Evolutionary conservation across 306 rosid genomes (phyloP).

Genomic region (Casuarina glauca): DNA sequence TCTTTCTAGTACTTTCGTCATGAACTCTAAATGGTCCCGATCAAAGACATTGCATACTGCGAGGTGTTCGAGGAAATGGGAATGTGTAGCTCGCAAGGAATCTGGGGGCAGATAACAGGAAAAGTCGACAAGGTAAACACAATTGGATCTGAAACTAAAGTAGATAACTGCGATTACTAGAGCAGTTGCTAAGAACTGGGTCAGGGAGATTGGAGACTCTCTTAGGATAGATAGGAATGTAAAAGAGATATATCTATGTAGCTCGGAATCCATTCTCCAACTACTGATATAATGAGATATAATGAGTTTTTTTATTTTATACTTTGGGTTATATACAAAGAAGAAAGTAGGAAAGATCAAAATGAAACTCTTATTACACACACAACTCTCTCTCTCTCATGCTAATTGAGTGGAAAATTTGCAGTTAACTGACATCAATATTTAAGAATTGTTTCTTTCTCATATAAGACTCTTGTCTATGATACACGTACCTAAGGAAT

Average conservation of each 20-base stretch:
- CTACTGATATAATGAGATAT: constrained; percentile 12
- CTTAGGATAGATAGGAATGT: constrained; percentile 14
- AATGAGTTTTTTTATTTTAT: constrained; percentile 22
- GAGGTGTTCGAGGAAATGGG: constrained; percentile 46
- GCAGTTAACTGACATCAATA: not conserved
- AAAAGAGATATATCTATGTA: constrained; percentile 11
- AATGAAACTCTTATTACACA: not conserved
- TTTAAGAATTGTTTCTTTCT: not conserved
- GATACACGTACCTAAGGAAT: not conserved
- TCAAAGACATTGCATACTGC: not conserved
- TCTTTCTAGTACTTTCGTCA: constrained; percentile 45
- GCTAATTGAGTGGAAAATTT: constrained; percentile 22
- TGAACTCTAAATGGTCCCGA: constrained; percentile 40
- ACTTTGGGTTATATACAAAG: constrained; percentile 21
- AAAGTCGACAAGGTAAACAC: constrained; percentile 62
- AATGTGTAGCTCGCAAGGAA: constrained; percentile 34
- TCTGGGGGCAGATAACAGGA: constrained; percentile 57
- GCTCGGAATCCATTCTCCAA: constrained; percentile 36
- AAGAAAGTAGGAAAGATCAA: constrained; percentile 20
- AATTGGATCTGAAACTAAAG: constrained; percentile 28
- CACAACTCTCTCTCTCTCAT: constrained; percentile 22
- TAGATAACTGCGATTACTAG: constrained; percentile 33
- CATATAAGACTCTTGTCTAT: not conserved
- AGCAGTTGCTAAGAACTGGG: constrained; percentile 36
- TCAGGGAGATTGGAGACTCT: constrained; percentile 26